Base-by-base conservation (phyloP, 140 eudicot species). In the Senecio squalidus region DNA sequence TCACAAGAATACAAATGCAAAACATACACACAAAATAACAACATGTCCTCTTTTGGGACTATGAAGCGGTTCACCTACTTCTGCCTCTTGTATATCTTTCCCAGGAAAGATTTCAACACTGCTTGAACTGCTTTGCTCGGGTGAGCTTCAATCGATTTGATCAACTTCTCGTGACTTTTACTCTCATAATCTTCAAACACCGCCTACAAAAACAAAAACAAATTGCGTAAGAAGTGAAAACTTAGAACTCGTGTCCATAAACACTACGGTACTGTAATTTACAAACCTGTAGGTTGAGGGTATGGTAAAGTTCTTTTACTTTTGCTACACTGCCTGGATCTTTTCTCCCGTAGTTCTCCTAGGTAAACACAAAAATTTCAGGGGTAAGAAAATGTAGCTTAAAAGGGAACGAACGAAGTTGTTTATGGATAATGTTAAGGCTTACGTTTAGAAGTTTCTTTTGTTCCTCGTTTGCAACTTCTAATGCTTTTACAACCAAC, bases 401-500 rank as follows among this genome's bases (percentile, higher is more conserved):
- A 27, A 4, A 27, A 26, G 5, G 34, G 11, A n/a, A 13, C 5
- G 1, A 22, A 3, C 11, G 26, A 20, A 9, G 8, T 3, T 5
- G 6, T 11, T 9, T 5, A 23, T 10, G 11, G 9, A 13, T n/a
- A 1, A 7, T 13, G 26, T 26, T 23, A n/a, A n/a, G n/a, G n/a
- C 85, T 74, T 76, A 80, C 95, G 36, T 55, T 15, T 36, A 87
- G 51, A 44, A 76, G 16, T 58, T 87, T 78, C 87, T 70, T 83
- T 60, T 87, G 96, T 21, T 87, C 82, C 39, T 86, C 79, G 4
- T 76, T 58, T 27, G 84, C 68, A 52, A 82, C 87, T 72, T 79
- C 87, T 22, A 86, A 56, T 30, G 96, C 94, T 74, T 87, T 83
- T 50, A 78, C 89, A 34, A 83, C 89, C 68, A 87, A 58, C 96